Conservation (phyloP, 1,284 basidiomycete genomes). For the Cutaneotrichosporon mucoides region DNA sequence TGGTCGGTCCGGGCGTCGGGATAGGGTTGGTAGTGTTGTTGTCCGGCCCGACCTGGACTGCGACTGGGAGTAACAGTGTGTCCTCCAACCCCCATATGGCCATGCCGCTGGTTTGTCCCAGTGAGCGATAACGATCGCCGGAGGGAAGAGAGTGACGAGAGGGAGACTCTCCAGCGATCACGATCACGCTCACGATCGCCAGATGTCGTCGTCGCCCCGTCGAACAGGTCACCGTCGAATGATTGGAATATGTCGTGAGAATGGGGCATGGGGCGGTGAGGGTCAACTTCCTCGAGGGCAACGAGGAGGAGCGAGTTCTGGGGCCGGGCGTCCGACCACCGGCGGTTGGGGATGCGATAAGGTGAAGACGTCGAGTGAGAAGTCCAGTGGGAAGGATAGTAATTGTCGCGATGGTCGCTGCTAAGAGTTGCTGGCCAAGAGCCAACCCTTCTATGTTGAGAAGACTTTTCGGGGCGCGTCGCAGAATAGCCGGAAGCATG, state of each 20-base stretch:
- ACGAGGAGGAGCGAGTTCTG: neutral
- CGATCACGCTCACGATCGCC: neutral
- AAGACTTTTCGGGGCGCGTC: too few relatives aligned
- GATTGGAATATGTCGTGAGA: neutral
- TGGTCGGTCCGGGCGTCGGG: slow-evolving; percentile 67
- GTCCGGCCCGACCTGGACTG: too few relatives aligned
- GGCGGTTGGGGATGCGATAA: neutral
- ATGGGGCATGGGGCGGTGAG: neutral
- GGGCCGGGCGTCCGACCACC: neutral
- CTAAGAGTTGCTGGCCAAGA: neutral
- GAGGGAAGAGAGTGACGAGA: neutral
- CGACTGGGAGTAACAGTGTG: too few relatives aligned
- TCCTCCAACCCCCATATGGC: neutral
- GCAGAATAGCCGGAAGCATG: too few relatives aligned
- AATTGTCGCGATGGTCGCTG: too few relatives aligned
- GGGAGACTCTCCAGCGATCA: neutral
- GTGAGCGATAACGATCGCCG: neutral
- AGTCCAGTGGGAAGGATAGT: neutral
- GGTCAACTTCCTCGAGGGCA: neutral
- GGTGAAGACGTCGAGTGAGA: neutral
- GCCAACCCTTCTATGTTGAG: neutral
- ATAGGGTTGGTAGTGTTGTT: slow-evolving; percentile 46
- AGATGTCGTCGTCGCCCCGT: neutral
- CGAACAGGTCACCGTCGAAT: neutral
- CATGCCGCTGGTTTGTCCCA: neutral